Percentiles rank a stretch among this genome's conserved stretches.
These are phyloP conservation scores for Taiwanofungus camphoratus DNA, from an alignment of 1,284 basidiomycete genomes.

Conservation along the genomic window DNA sequence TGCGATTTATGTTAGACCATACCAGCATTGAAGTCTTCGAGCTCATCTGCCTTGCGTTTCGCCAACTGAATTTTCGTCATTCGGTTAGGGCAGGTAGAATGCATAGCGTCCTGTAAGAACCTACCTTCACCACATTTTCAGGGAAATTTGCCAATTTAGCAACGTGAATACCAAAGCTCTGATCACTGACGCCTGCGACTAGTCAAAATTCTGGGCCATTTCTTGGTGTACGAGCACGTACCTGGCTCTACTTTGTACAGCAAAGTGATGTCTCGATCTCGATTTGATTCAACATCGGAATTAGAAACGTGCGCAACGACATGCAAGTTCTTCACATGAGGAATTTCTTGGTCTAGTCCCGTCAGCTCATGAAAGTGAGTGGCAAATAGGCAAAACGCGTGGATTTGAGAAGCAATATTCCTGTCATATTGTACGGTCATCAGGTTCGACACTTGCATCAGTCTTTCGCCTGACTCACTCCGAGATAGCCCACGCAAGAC, in stretches of 20 bases:
- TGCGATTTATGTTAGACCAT: neutral
- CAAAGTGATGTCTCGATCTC: conserved; percentile 86
- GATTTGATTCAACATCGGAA: conserved; percentile 45
- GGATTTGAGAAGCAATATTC: conserved; percentile 89
- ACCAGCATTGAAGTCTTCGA: conserved; percentile 83
- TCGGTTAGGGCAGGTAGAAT: too few species aligned
- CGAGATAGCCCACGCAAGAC: conserved; percentile 97
- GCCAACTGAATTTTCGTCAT: conserved; percentile 69
- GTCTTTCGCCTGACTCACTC: conserved; percentile 56
- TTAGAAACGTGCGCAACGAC: conserved; percentile 90
- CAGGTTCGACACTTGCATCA: conserved; percentile 21
- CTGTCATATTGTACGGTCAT: conserved; percentile 32
- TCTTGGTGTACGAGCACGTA: conserved; percentile 29
- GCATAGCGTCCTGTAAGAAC: conserved; percentile 5
- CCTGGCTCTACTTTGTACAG: conserved; percentile 96
- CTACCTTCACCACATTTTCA: conserved; percentile 84
- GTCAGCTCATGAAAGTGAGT: conserved; percentile 99
- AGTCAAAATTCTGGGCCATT: neutral
- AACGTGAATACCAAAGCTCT: conserved; percentile 98
- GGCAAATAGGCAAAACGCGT: conserved; percentile 93
- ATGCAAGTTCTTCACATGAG: conserved; percentile 91
- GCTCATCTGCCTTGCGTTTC: conserved; percentile 90
- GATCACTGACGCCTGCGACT: conserved; percentile 74
- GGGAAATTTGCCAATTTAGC: conserved; percentile 97
- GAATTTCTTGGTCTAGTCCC: conserved; percentile 79